Evolutionary conservation across 805 yeast genomes (phyloP).

Genomic region (Candida ulmi): DNA sequence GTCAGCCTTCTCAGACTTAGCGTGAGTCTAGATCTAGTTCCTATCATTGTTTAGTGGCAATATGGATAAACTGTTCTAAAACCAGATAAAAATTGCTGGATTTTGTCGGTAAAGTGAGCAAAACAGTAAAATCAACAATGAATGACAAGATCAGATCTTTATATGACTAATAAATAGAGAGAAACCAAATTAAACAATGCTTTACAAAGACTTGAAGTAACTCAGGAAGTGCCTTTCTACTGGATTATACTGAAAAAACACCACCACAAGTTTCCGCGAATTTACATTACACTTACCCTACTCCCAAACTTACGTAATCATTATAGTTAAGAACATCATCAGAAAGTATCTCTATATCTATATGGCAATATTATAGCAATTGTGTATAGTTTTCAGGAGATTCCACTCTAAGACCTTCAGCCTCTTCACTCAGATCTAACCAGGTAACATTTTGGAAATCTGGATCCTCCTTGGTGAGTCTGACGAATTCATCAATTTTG

Average conservation of each 20-base stretch:
- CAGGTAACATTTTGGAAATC: constrained; percentile 50
- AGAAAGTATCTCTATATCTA: too few relatives aligned
- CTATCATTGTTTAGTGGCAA: constrained; percentile 1
- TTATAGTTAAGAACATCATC: too few relatives aligned
- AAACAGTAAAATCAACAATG: background rate
- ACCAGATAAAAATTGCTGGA: too few relatives aligned
- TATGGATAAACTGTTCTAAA: background rate
- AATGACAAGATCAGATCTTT: too few relatives aligned
- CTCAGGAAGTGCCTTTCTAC: too few relatives aligned
- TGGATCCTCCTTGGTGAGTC: constrained; percentile 21
- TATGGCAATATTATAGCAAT: constrained; percentile 5
- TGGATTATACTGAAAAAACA: too few relatives aligned
- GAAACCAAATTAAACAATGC: too few relatives aligned
- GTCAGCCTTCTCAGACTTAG: background rate
- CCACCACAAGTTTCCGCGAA: too few relatives aligned
- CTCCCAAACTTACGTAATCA: background rate
- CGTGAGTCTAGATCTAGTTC: background rate
- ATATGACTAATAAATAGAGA: too few relatives aligned
- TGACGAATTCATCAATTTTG: constrained; percentile 30
- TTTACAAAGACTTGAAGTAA: too few relatives aligned
- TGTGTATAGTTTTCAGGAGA: constrained; percentile 23
- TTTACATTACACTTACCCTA: too few relatives aligned
- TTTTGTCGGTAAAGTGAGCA: background rate
- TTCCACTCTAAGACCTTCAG: constrained; percentile 51
- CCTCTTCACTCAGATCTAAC: constrained; percentile 63